Conservation (phyloP, 306 rosid genomes). For the Malus fusca region DNA sequence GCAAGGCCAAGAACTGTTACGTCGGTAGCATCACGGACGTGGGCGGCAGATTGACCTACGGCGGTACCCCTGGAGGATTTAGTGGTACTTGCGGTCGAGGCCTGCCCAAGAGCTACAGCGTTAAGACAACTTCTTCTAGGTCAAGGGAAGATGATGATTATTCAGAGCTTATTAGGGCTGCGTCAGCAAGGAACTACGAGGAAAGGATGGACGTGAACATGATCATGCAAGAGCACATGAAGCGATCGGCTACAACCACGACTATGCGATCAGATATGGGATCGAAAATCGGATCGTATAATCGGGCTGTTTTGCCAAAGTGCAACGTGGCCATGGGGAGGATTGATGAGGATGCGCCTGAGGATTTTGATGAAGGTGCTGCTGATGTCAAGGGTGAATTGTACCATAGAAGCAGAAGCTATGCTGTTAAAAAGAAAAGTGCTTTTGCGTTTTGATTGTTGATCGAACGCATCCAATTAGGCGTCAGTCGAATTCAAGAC, state of each 20-base stretch:
- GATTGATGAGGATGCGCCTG: constrained; percentile 56
- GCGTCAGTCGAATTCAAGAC: not conserved
- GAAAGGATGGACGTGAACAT: constrained; percentile 44
- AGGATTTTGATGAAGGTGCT: constrained; percentile 28
- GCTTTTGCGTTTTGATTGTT: constrained; percentile 12
- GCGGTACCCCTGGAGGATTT: constrained; percentile 20
- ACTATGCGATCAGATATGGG: not conserved
- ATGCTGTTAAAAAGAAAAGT: constrained; percentile 37
- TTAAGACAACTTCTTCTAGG: constrained; percentile 30
- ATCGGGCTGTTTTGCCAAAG: constrained; percentile 45
- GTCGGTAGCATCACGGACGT: constrained; percentile 49
- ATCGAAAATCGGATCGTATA: not conserved
- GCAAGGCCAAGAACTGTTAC: constrained; percentile 57
- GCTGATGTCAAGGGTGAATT: constrained; percentile 12
- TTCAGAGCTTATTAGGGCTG: constrained; percentile 64
- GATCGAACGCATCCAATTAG: not conserved
- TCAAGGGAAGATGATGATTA: constrained; percentile 43
- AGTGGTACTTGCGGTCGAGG: not conserved
- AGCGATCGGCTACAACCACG: not conserved
- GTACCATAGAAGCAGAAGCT: constrained; percentile 64
- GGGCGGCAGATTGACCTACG: constrained; percentile 20
- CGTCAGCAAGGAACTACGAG: constrained; percentile 51
- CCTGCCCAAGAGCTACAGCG: constrained; percentile 58
- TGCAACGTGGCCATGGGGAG: constrained; percentile 68
- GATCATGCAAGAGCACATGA: constrained; percentile 31